Evolutionary conservation across 495 filamentous ascomycete genomes (phyloP).

Genomic region (Elasticomyces elasticus): DNA sequence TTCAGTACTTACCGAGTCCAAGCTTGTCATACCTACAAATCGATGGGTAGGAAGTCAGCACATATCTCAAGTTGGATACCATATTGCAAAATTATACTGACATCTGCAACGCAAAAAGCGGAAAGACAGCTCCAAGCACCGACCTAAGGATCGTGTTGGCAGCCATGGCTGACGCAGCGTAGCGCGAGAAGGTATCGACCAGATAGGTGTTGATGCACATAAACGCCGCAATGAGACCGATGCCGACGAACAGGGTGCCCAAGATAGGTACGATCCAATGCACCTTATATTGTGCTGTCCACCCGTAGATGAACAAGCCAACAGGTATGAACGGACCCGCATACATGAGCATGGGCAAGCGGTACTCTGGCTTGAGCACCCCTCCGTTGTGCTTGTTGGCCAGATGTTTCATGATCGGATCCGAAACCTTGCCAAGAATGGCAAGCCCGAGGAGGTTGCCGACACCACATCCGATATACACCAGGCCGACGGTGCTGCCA

Average conservation of each 20-base stretch:
- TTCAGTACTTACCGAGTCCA: too few species aligned
- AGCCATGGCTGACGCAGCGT: conserved; percentile 32
- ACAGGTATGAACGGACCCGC: conserved; percentile 26
- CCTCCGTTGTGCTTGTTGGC: conserved; percentile 24
- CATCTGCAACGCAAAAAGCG: conserved; percentile 29
- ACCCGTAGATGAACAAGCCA: conserved; percentile 33
- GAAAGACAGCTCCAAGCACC: conserved; percentile 30
- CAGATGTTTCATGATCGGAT: conserved; percentile 27
- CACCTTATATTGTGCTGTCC: conserved; percentile 19
- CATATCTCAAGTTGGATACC: not conserved
- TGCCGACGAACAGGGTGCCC: conserved; percentile 28
- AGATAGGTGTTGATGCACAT: conserved; percentile 34
- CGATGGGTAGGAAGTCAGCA: not conserved
- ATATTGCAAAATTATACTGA: not conserved
- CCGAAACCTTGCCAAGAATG: conserved; percentile 23
- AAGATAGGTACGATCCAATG: conserved; percentile 34
- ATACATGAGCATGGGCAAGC: conserved; percentile 30
- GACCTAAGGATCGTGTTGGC: conserved; percentile 31
- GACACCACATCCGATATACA: conserved; percentile 29
- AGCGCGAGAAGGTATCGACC: conserved; percentile 28
- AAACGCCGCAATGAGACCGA: conserved; percentile 29
- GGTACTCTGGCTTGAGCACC: conserved; percentile 31
- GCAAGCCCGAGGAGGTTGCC: conserved; percentile 31
- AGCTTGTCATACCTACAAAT: conserved; percentile 23
- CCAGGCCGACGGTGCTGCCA: conserved; percentile 26